Base-by-base conservation (phyloP, 2,329 filamentous ascomycete genomes). In the Leptographium wingfieldii region DNA sequence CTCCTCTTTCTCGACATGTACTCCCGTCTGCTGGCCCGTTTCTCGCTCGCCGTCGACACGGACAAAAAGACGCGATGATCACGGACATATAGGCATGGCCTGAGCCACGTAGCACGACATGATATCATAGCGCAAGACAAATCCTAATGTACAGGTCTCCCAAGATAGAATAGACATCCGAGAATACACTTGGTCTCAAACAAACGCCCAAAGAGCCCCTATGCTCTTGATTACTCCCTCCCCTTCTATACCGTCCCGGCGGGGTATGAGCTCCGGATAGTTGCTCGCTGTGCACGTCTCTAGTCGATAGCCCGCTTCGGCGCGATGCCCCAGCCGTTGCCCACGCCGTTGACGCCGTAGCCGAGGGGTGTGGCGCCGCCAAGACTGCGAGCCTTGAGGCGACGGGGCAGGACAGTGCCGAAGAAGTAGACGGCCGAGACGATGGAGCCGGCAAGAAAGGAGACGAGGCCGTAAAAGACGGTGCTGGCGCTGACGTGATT, bases 401-500 rank as follows among this genome's bases (percentile, higher is more conserved):
- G 70, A 63, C 73, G 74, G 1, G 83, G 83, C 66, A 86, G 68
- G 22, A 86, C 75, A 1, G 82, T 73, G 5, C 83, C 83, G 63
- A 84, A 76, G 61, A 84, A 84, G 70, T 84, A 86, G 60, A 80
- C 80, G 40, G 74, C 79, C 4, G 79, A 77, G 2, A 78, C 73
- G 12, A 81, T 68, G 2, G 74, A 71, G 10, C 83, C 83, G 0
- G 82, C 80, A 14, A 77, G 70, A 65, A 85, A 85, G 7, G 80
- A 80, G 2, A 84, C 76, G 11, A 85, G 65, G 61, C 78, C 76
- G 71, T 86, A 86, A 62, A 85, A 85, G 0, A 85, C 71, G 38
- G 82, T 85, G 69, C 81, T 83, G 9, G 81, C 80, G 67, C 82
- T 84, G 38, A 85, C 76, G 64, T 85, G 82, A 0, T 82, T 81